Conservation (phyloP, 78 protist species). For the Dictyostelium intermedium region DNA sequence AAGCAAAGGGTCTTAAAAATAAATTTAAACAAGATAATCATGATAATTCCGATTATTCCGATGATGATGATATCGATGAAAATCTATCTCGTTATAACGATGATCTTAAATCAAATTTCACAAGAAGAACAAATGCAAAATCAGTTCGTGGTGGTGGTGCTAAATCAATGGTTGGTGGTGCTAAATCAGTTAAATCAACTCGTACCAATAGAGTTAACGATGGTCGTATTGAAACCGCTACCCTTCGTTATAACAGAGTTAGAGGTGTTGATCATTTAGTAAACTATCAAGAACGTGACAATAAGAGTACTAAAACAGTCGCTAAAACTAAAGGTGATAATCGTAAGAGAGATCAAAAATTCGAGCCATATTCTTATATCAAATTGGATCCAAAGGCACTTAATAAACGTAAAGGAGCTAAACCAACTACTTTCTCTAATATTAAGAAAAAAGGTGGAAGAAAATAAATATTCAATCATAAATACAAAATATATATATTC, state of each 20-base stretch:
- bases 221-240: slow-evolving; percentile 36
- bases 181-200: background rate
- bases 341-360: background rate
- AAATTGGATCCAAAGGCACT: slow-evolving; percentile 61
- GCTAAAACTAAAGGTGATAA: slow-evolving; percentile 43
- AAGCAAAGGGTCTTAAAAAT: background rate
- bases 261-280: slow-evolving; percentile 56
- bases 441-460: background rate
- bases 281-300: background rate
- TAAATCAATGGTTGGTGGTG: background rate
- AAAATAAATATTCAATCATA: background rate
- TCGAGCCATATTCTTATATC: slow-evolving; percentile 75
- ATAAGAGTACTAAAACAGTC: background rate
- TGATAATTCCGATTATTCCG: slow-evolving; percentile 4
- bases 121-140: slow-evolving; percentile 12
- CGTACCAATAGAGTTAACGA: background rate
- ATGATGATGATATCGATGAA: slow-evolving; percentile 6
- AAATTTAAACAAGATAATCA: background rate
- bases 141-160: background rate
- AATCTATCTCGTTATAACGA: slow-evolving; percentile 1
- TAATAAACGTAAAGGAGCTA: slow-evolving; percentile 39
- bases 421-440: background rate
- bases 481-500: no score
- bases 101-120: slow-evolving; percentile 41
- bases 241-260: slow-evolving; percentile 41